A percentile compares a stretch with the other conserved stretches of the same genome.
Evolutionary conservation across 306 rosid species (phyloP).

Genomic region (Quercus dentata): DNA sequence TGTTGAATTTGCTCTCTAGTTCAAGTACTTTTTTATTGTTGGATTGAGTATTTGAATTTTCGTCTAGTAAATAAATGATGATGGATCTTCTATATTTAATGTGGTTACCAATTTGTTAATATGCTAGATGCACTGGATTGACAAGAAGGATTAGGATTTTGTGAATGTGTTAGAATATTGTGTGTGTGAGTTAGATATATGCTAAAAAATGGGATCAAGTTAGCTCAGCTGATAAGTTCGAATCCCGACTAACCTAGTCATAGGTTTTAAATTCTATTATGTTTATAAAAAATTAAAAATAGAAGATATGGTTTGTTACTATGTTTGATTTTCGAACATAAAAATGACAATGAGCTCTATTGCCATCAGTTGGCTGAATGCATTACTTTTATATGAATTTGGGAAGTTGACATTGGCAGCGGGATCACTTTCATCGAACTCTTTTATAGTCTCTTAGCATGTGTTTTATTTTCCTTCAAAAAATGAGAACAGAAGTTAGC

Average conservation of each 20-base stretch:
- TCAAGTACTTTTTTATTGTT: not conserved
- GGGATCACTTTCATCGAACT: too few relatives aligned
- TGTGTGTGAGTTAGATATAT: not conserved
- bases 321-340: not conserved
- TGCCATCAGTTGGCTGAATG: not conserved
- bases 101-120: too few relatives aligned
- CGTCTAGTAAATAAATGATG: constrained; percentile 11
- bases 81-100: not conserved
- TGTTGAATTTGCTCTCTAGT: not conserved
- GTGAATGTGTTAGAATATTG: not conserved
- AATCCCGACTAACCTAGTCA: too few relatives aligned
- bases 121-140: not conserved
- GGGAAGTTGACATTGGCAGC: not conserved
- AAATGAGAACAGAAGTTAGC: not conserved
- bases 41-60: not conserved
- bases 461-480: not conserved
- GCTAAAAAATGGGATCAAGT: too few relatives aligned
- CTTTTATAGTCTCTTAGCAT: not conserved
- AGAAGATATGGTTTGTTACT: too few relatives aligned
- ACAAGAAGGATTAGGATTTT: not conserved
- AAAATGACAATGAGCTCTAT: not conserved
- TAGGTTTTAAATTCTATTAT: too few relatives aligned
- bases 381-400: not conserved
- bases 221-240: too few relatives aligned
- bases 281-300: too few relatives aligned